Conservation (phyloP, 805 yeast species). For the Yarrowia sp. region DNA sequence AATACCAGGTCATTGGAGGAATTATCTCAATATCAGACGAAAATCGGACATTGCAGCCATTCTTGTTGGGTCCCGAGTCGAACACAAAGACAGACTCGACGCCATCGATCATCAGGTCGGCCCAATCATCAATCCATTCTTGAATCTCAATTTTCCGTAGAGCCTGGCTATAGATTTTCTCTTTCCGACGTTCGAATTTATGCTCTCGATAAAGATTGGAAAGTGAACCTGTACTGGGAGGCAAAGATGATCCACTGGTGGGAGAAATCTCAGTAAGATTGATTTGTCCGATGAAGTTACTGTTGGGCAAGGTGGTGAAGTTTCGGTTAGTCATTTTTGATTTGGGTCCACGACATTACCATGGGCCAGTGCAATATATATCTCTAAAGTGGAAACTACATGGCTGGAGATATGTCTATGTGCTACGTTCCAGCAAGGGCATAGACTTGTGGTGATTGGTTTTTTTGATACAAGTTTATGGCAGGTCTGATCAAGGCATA, state of each 20-base stretch:
- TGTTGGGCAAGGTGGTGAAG: conserved; percentile 11
- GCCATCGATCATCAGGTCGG: not conserved
- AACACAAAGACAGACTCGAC: not conserved
- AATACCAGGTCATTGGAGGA: not conserved
- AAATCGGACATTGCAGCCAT: conserved; percentile 16
- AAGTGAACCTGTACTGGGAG: not conserved
- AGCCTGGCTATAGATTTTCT: not conserved
- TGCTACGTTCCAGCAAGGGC: too few relatives aligned
- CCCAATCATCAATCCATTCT: conserved; percentile 22
- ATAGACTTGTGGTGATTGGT: not conserved
- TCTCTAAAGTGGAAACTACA: not conserved
- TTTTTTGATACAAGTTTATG: not conserved
- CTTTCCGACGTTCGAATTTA: not conserved
- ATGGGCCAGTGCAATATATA: not conserved
- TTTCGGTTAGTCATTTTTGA: not conserved
- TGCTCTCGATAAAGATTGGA: conserved; percentile 1
- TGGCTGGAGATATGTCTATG: not conserved
- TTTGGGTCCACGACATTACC: not conserved
- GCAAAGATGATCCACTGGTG: not conserved
- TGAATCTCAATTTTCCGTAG: conserved; percentile 1
- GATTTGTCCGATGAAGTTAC: conserved; percentile 1
- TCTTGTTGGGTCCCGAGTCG: not conserved
- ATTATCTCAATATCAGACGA: not conserved
- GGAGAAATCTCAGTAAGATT: not conserved
- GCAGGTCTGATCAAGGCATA: not conserved